Evolutionary conservation across 1,284 basidiomycete species (phyloP).

Genomic region (Puccinia polysora): DNA sequence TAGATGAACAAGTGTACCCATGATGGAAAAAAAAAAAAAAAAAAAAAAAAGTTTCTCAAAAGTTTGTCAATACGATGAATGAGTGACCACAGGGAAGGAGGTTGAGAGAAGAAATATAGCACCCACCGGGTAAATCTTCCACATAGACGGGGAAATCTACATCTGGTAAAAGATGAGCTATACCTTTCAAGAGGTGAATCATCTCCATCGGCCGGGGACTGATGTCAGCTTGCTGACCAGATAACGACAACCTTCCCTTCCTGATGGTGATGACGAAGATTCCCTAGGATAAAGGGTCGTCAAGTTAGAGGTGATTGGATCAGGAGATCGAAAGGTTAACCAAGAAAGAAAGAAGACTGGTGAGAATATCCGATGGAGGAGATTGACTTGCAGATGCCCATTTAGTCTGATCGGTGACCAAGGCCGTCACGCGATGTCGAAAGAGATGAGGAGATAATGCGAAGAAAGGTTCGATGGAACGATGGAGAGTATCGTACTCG

Average conservation of each 20-base stretch:
- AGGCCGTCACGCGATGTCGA: background rate
- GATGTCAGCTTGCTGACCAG: background rate
- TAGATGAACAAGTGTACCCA: too few relatives aligned
- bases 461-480: too few relatives aligned
- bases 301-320: background rate
- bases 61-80: too few relatives aligned
- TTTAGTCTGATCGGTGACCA: background rate
- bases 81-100: background rate
- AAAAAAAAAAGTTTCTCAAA: background rate
- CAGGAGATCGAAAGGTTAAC: background rate
- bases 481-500: too few relatives aligned
- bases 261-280: slow-evolving; percentile 10
- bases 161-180: slow-evolving; percentile 10
- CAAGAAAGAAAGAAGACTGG: background rate
- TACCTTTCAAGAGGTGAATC: background rate
- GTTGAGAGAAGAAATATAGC: background rate
- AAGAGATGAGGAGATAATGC: slow-evolving; percentile 9
- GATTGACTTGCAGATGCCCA: background rate
- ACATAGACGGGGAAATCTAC: background rate
- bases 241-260: background rate
- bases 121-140: slow-evolving; percentile 3
- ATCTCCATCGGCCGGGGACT: slow-evolving; percentile 1
- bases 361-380: background rate
- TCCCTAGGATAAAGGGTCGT: background rate
- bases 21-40: background rate